A percentile compares a stretch with the other conserved stretches of the same genome.
phyloP scores from a whole-genome alignment of 768 basidiomycete genomes.

The Hemileccinum rubropunctum region DNA sequence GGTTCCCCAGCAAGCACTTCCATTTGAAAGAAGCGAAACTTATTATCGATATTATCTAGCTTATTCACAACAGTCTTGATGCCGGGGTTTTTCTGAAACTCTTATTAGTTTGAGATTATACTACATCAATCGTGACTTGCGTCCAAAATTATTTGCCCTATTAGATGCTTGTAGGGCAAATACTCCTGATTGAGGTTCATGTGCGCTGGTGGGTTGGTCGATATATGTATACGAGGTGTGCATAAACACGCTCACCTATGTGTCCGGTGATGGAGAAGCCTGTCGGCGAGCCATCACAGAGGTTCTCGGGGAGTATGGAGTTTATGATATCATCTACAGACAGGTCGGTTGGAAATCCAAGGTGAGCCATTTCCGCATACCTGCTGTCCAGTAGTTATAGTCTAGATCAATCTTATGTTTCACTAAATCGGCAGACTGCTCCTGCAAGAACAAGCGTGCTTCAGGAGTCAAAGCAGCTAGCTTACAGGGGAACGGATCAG shows the following conservation, averaged over 20 bases:
- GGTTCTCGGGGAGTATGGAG: slow-evolving; percentile 74
- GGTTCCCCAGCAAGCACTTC: slow-evolving; percentile 91
- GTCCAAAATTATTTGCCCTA: slow-evolving; percentile 90
- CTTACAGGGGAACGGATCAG: slow-evolving; percentile 34
- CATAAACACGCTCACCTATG: slow-evolving; percentile 59
- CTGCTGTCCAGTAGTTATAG: slow-evolving; percentile 88
- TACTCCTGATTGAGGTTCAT: slow-evolving; percentile 90
- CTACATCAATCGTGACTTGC: slow-evolving; percentile 42
- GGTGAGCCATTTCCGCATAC: slow-evolving; percentile 38
- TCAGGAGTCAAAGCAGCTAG: slow-evolving; percentile 66
- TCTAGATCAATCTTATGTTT: slow-evolving; percentile 61
- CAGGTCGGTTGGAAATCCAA: not conserved
- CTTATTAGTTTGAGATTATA: slow-evolving; percentile 7
- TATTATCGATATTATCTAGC: slow-evolving; percentile 75
- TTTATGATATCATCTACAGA: slow-evolving; percentile 77
- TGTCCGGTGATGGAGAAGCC: slow-evolving; percentile 91
- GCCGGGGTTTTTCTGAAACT: slow-evolving; percentile 74
- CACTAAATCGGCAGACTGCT: slow-evolving; percentile 55
- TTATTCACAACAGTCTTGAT: slow-evolving; percentile 95
- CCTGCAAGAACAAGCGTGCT: slow-evolving; percentile 51
- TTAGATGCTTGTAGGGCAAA: slow-evolving; percentile 84
- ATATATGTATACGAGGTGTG: not conserved
- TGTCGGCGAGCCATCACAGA: slow-evolving; percentile 75
- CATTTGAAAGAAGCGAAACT: slow-evolving; percentile 95
- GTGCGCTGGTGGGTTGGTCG: slow-evolving; percentile 57